Percentiles rank a stretch among this genome's conserved stretches.
phyloP scores from a whole-genome alignment of 2,329 filamentous ascomycete genomes.

The Ophidiomyces ophidiicola region DNA sequence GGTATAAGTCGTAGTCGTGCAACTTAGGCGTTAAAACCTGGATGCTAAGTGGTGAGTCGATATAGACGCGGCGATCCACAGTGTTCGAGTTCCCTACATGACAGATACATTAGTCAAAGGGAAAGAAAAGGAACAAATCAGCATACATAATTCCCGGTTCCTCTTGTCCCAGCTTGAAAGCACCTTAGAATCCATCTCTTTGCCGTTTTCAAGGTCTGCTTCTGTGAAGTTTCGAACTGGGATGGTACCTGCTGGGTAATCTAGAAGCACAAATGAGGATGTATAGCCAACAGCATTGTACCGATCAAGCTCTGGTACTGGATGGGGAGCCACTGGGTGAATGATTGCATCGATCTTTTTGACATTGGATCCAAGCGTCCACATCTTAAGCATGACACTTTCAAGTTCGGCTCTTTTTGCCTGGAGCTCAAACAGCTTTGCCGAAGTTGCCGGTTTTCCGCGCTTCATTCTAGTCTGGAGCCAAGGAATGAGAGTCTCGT shows the following conservation, averaged over 20 bases:
- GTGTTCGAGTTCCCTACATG: constrained; percentile 35
- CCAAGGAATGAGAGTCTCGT: constrained; percentile 50
- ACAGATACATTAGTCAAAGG: background rate
- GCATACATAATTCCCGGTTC: constrained; percentile 47
- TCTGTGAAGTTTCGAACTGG: constrained; percentile 42
- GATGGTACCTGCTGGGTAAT: constrained; percentile 48
- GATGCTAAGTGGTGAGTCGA: constrained; percentile 43
- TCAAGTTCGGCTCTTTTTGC: constrained; percentile 42
- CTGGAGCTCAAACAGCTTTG: constrained; percentile 42
- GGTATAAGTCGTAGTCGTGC: constrained; percentile 42
- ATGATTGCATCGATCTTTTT: constrained; percentile 47
- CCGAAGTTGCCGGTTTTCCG: constrained; percentile 36
- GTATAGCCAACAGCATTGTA: constrained; percentile 54
- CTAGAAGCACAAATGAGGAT: constrained; percentile 48
- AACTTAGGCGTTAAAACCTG: constrained; percentile 44
- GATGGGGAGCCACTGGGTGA: constrained; percentile 52
- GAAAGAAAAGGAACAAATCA: background rate
- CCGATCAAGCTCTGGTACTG: constrained; percentile 48
- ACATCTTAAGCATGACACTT: constrained; percentile 46
- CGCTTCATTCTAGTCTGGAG: constrained; percentile 42
- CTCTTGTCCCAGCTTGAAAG: constrained; percentile 49
- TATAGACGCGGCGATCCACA: constrained; percentile 42
- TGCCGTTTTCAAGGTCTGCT: constrained; percentile 40
- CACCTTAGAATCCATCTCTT: constrained; percentile 30
- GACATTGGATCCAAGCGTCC: constrained; percentile 34